A percentile compares a stretch with the other conserved stretches of the same genome.
phyloP scores from a whole-genome alignment of 257 asterid genomes.

The Plectranthus barbatus region DNA sequence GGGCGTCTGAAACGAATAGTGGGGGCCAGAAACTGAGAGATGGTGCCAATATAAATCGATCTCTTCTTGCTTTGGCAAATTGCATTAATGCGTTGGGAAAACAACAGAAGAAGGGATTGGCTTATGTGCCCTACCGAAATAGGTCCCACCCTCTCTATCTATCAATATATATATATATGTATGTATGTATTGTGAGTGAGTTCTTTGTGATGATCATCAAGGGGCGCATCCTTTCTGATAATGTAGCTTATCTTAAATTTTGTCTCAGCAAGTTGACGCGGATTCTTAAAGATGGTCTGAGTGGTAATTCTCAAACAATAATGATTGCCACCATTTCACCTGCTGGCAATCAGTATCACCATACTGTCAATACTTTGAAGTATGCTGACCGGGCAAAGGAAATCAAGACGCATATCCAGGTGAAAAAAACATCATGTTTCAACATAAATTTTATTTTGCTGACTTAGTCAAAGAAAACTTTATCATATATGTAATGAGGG shows the following conservation, averaged over 20 bases:
- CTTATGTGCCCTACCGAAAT: slow-evolving; percentile 95
- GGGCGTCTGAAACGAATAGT: slow-evolving; percentile 90
- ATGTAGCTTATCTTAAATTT: slow-evolving; percentile 19
- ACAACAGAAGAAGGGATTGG: slow-evolving; percentile 91
- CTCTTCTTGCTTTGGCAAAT: slow-evolving; percentile 96
- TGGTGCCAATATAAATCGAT: slow-evolving; percentile 89
- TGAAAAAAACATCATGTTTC: slow-evolving; percentile 24
- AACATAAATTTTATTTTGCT: not conserved
- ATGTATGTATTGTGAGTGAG: not conserved
- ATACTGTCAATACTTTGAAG: slow-evolving; percentile 84
- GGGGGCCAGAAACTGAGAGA: slow-evolving; percentile 95
- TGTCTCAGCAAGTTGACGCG: slow-evolving; percentile 85
- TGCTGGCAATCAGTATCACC: slow-evolving; percentile 85
- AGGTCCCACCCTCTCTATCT: slow-evolving; percentile 42
- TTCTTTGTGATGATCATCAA: slow-evolving; percentile 8
- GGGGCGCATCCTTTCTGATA: slow-evolving; percentile 5
- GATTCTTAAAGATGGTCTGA: slow-evolving; percentile 92
- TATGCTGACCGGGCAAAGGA: slow-evolving; percentile 96
- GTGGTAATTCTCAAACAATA: slow-evolving; percentile 94
- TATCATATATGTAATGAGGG: not conserved
- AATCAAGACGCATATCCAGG: slow-evolving; percentile 94
- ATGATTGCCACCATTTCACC: slow-evolving; percentile 94
- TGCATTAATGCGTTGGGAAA: slow-evolving; percentile 97
- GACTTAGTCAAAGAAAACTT: not conserved
- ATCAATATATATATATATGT: no score